Percentiles rank a stretch among this genome's conserved stretches.
Evolutionary conservation across 306 rosid species (phyloP).

Genomic region (Citrullus mucosospermus): DNA sequence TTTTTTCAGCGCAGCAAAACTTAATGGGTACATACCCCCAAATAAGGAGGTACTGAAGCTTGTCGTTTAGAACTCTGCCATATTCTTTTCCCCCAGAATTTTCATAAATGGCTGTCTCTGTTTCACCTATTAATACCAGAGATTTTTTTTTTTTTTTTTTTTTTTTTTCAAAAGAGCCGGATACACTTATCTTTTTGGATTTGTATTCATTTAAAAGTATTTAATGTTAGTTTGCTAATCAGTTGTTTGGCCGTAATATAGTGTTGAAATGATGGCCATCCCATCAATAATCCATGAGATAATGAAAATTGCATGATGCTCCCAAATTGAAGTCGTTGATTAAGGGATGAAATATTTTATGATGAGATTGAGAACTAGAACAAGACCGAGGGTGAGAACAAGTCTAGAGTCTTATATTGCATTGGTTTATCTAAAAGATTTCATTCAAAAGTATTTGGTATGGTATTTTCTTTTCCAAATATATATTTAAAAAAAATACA

Average conservation of each 20-base stretch:
- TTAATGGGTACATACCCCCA: slow-evolving; percentile 73
- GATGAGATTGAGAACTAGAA: neutral
- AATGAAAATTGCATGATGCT: neutral
- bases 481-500: neutral
- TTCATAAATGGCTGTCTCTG: neutral
- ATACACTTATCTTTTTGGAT: neutral
- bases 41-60: slow-evolving; percentile 55
- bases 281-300: neutral
- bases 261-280: neutral
- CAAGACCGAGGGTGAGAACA: neutral
- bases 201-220: neutral
- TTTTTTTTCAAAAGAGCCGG: neutral
- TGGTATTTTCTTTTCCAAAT: neutral
- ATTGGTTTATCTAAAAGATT: neutral
- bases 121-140: neutral
- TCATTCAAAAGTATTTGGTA: neutral
- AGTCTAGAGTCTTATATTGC: neutral
- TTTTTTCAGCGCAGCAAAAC: slow-evolving; percentile 75
- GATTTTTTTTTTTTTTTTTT: neutral
- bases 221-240: neutral
- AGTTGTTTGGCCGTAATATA: neutral
- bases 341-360: neutral
- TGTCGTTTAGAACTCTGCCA: neutral
- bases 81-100: neutral
- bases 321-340: neutral